Evolutionary conservation across 2,329 filamentous ascomycete genomes (phyloP).

Genomic region (Colletotrichum sp.): DNA sequence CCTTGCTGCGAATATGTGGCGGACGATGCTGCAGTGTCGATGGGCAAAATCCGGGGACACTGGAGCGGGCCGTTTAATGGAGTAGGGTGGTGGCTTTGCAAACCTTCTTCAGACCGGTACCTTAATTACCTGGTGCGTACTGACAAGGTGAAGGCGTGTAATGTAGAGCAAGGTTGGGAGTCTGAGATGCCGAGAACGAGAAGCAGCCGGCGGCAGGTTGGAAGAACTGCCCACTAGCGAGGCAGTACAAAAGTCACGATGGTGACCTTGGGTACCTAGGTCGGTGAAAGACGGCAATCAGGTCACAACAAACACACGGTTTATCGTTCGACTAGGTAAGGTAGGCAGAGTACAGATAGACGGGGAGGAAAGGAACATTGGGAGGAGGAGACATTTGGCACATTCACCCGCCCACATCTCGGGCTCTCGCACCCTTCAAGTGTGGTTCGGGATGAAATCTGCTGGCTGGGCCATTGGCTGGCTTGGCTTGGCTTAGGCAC

Average conservation of each 20-base stretch:
- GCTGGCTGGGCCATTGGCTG: background rate
- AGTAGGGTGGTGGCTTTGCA: background rate
- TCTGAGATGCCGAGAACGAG: background rate
- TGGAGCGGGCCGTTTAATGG: background rate
- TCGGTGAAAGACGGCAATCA: background rate
- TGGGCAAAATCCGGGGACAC: background rate
- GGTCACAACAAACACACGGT: background rate
- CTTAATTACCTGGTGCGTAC: background rate
- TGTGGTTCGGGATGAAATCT: background rate
- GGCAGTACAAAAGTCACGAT: background rate
- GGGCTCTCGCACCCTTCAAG: background rate
- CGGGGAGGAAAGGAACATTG: background rate
- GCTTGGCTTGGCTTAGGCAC: background rate
- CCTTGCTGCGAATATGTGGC: background rate
- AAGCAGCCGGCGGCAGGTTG: background rate
- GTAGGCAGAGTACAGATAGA: background rate
- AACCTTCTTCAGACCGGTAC: background rate
- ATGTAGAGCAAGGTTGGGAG: background rate
- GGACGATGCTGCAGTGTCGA: background rate
- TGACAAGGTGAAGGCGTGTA: background rate
- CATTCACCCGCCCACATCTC: no score
- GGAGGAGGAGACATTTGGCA: background rate
- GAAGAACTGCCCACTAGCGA: background rate
- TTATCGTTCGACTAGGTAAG: no score
- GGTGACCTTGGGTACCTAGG: background rate